Evolutionary conservation across 768 basidiomycete species (phyloP), one percentile per base, ranked within the genome.

Genomic region (Tylopilus intermedius): DNA sequence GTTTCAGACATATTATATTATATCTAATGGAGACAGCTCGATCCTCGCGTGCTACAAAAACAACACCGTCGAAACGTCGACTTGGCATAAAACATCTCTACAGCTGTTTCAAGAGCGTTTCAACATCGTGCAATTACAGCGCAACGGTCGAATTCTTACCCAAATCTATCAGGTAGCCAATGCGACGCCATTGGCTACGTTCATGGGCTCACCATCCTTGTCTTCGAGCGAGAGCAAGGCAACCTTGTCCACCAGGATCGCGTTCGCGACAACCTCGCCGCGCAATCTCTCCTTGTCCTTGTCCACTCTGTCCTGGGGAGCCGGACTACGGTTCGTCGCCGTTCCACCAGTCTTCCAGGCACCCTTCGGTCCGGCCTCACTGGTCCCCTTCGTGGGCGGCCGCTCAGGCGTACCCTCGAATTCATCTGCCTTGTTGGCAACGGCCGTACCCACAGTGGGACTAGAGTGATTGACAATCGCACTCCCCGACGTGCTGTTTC

Each of bases 391-490:
- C 14, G 73, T 74, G 4, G 72, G 73, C 2, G 76, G 74, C 39
- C 80, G 71, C 57, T 82, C 79, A 53, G 71, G 79, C 11, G 62
- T 66, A 18, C 65, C 65, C 41, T 83, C 81, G 21, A 58, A 58
- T 4, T 82, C 81, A 29, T 79, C 81, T 29, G 71, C 54, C 49
- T 72, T 72, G 45, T 45, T 53, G 51, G 42, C 8, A 43, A 21
- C 27, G 14, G 40, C 26, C 11, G 54, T 37, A 45, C 43, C 59
- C 53, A 40, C 45, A 33, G 44, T 18, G 35, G 63, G 57, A 56
- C 67, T 67, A 18, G 70, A 63, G 58, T 76, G 74, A 49, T 72
- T 73, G 24, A 74, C 70, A 13, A 72, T 63, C 8, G 67, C 70
- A 41, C 57, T 74, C 3, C 71, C 71, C 6, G 62, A 60, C 11